Base-by-base conservation (phyloP, 2,329 filamentous ascomycete species). In the Paecilomyces sp. region DNA sequence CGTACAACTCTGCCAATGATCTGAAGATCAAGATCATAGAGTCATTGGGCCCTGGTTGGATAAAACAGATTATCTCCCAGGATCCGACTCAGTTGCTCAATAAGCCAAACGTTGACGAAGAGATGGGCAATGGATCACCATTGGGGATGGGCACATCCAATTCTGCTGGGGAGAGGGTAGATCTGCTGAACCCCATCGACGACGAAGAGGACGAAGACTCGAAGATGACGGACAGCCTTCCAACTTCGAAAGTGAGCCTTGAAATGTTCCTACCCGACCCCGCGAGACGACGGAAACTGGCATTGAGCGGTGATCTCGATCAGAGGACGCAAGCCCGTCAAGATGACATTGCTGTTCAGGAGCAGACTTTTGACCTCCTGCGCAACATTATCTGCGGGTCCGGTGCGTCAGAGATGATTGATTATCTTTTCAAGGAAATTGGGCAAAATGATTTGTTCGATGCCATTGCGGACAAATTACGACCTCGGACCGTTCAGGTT, bases 351-450 rank as follows among this genome's bases (percentile, higher is more conserved):
- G 87, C 88, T 1, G 89, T 97, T 30, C 93, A 97, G 75, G 91
- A 96, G 71, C 92, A 97, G 74, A 90, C 88, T 0, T 83, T 97
- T 18, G 89, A 95, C 67, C 88, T 97, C 66, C 85, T 99, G 63
- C 85, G 93, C 58, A 99, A 99, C 73, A 80, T 97, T 33, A 90
- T 97, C 65, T 89, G 88, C 60, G 85, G 87, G 61, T 79, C 74
- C 66, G 85, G 74, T 65, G 81, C 76, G 65, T 80, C 73, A 62
- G 85, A 78, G 76, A 93, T 97, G 85, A 91, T 97, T 62, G 92
- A 96, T 69, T 87, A 90, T 68, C 76, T 97, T 24, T 88, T 97
- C 69, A 83, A 80, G 60, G 83, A 87, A 59, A 82, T 97, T 54
- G 90, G 91, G 1, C 84, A 90, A 69, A 85, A 91, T 60, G 83